phyloP scores from a whole-genome alignment of 1,284 basidiomycete genomes.

The Pyrrhoderma noxium region DNA sequence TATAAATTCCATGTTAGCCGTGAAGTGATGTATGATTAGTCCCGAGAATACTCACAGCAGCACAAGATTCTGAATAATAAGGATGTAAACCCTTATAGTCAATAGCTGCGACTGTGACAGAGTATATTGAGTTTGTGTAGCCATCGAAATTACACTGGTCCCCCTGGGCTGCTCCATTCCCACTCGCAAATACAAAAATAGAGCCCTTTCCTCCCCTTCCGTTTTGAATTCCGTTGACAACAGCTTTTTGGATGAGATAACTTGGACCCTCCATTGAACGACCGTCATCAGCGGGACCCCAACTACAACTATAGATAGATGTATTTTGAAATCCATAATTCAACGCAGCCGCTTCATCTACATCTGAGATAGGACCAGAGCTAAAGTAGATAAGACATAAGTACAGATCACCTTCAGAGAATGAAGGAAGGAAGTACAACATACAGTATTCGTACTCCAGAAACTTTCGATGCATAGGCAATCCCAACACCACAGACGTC shows the following conservation, averaged over 20 bases:
- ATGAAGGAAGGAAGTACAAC: background rate
- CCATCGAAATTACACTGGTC: slow-evolving; percentile 99
- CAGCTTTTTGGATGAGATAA: slow-evolving; percentile 89
- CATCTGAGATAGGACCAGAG: slow-evolving; percentile 93
- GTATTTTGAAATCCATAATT: slow-evolving; percentile 93
- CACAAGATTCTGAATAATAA: slow-evolving; percentile 95
- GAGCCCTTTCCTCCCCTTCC: slow-evolving; percentile 89
- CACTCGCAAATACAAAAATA: slow-evolving; percentile 95
- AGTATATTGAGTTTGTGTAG: slow-evolving; percentile 97
- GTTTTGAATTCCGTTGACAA: slow-evolving; percentile 90
- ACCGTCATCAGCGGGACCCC: slow-evolving; percentile 97
- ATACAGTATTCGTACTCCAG: slow-evolving; percentile 85
- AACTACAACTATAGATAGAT: slow-evolving; percentile 93
- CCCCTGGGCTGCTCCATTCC: slow-evolving; percentile 86
- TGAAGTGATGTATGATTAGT: background rate
- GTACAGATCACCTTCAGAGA: too few relatives aligned
- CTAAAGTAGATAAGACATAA: too few relatives aligned
- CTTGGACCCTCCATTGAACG: slow-evolving; percentile 92
- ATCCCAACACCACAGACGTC: slow-evolving; percentile 94
- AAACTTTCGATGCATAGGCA: slow-evolving; percentile 85
- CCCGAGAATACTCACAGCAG: slow-evolving; percentile 41
- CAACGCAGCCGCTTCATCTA: slow-evolving; percentile 94
- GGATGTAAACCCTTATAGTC: slow-evolving; percentile 92
- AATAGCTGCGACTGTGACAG: slow-evolving; percentile 90
- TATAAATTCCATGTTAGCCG: background rate